phyloP scores from a whole-genome alignment of 2,329 filamentous ascomycete species.

The Colletotrichum simmondsii region DNA sequence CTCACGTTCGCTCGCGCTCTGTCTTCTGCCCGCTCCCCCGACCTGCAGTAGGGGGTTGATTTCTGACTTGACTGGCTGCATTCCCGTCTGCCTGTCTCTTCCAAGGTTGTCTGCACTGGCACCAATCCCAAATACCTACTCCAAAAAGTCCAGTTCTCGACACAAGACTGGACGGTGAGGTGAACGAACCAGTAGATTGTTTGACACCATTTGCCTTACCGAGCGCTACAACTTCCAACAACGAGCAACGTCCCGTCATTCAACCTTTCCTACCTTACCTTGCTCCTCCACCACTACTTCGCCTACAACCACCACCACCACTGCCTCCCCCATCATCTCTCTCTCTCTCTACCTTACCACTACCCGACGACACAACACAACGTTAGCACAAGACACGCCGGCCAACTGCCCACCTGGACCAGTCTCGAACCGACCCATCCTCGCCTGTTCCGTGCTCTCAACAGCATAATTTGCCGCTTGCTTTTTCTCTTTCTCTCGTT shows the following conservation, averaged over 20 bases:
- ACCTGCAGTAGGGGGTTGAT: slow-evolving; percentile 22
- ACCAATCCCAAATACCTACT: slow-evolving; percentile 2
- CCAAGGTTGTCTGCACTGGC: neutral
- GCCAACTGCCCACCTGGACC: slow-evolving; percentile 24
- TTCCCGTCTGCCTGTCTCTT: neutral
- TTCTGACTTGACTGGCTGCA: slow-evolving; percentile 2
- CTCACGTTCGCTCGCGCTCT: slow-evolving; percentile 11
- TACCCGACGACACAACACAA: slow-evolving; percentile 17
- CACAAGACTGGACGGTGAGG: neutral
- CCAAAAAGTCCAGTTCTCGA: slow-evolving; percentile 9
- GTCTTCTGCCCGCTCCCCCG: slow-evolving; percentile 23
- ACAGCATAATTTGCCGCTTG: slow-evolving; percentile 27
- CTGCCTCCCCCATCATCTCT: slow-evolving; percentile 1
- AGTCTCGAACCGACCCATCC: slow-evolving; percentile 14
- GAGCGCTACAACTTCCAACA: slow-evolving; percentile 14
- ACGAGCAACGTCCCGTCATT: no score
- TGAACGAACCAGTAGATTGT: neutral
- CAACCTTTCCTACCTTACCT: no score
- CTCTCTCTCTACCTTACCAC: neutral
- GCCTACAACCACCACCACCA: slow-evolving; percentile 11
- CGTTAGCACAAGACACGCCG: slow-evolving; percentile 13
- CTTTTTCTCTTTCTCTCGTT: slow-evolving; percentile 9
- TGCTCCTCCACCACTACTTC: neutral
- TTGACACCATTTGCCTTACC: slow-evolving; percentile 8
- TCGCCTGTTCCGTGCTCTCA: slow-evolving; percentile 23